Evolutionary conservation across 1,284 basidiomycete genomes (phyloP).

Genomic region (Rhodotorula sp.): DNA sequence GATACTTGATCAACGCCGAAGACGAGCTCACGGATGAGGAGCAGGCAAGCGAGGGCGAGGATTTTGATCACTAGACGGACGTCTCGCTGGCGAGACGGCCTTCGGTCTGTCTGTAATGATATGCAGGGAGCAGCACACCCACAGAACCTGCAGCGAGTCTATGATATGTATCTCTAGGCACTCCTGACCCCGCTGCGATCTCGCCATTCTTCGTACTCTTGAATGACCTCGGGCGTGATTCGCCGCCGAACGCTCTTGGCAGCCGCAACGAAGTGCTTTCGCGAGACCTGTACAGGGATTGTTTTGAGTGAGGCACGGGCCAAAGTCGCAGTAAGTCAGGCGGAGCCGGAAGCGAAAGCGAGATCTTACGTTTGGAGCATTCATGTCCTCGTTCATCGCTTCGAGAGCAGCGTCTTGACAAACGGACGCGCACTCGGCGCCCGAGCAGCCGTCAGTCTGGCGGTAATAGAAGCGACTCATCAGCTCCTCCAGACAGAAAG

Average conservation of each 20-base stretch:
- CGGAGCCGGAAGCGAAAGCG: background rate
- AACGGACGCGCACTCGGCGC: conserved; percentile 86
- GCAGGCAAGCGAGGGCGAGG: conserved; percentile 26
- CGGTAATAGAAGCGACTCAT: no score
- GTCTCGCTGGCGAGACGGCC: background rate
- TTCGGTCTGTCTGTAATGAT: background rate
- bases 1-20: conserved; percentile 53
- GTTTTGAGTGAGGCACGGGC: background rate
- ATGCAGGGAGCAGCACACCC: background rate
- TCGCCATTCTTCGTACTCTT: conserved; percentile 64
- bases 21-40: conserved; percentile 60
- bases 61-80: background rate
- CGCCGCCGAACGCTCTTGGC: conserved; percentile 71
- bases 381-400: conserved; percentile 82
- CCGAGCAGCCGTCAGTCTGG: conserved; percentile 91
- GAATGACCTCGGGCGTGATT: conserved; percentile 79
- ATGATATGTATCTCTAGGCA: conserved; percentile 12
- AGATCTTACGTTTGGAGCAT: conserved; percentile 67
- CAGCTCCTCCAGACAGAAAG: background rate
- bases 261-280: conserved; percentile 71
- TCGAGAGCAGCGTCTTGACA: conserved; percentile 95
- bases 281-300: conserved; percentile 61
- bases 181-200: conserved; percentile 49
- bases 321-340: background rate
- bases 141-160: background rate